Conservation (phyloP, 73 alveolate genomes). For the Tetrahymena borealis region DNA sequence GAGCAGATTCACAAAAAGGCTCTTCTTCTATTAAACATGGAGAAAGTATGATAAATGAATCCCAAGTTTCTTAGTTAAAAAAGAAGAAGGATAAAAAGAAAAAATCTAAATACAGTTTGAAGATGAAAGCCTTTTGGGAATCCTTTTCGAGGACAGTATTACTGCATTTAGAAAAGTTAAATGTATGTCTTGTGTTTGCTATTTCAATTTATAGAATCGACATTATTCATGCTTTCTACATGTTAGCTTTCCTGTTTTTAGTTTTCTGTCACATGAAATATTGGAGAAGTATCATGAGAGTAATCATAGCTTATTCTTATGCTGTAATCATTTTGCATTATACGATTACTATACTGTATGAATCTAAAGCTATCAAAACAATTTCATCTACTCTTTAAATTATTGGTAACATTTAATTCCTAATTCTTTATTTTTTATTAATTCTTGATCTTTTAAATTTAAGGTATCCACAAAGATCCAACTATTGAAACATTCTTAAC, state of each 20-base stretch:
- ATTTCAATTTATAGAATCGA: background rate
- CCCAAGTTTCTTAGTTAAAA: background rate
- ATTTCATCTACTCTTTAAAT: background rate
- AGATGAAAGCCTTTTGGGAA: background rate
- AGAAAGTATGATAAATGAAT: background rate
- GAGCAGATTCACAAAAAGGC: background rate
- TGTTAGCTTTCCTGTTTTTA: background rate
- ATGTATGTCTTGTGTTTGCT: background rate
- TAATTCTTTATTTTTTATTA: no score
- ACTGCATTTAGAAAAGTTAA: background rate
- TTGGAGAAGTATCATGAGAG: background rate
- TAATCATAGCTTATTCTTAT: background rate
- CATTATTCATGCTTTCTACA: background rate
- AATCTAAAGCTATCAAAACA: background rate
- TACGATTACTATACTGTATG: background rate
- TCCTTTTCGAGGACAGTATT: background rate
- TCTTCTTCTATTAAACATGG: background rate
- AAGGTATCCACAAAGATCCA: background rate
- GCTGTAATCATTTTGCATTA: background rate
- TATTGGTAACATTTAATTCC: background rate
- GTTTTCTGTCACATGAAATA: background rate
- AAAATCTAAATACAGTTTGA: background rate
- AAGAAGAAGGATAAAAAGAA: background rate
- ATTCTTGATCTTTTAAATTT: background rate
- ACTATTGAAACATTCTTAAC: background rate